These are phyloP conservation scores for Mycena amicta DNA, from an alignment of 768 basidiomycete species.

Conservation along the genomic window DNA sequence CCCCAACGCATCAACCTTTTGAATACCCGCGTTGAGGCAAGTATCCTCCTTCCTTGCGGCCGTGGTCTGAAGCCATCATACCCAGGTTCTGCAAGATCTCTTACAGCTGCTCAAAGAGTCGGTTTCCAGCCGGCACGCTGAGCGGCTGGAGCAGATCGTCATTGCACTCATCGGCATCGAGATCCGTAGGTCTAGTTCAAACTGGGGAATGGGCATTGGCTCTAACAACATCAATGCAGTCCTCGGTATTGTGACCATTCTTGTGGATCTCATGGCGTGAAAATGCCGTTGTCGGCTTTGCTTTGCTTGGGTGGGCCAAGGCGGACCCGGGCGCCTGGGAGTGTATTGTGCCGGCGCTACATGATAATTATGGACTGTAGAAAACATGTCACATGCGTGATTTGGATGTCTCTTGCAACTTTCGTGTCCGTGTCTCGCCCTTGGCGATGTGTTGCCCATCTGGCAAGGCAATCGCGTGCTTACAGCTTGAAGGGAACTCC, in stretches of 20 bases:
- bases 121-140: conserved; percentile 87
- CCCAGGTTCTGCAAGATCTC: conserved; percentile 94
- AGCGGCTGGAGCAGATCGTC: conserved; percentile 90
- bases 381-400: too few relatives aligned
- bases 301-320: too few relatives aligned
- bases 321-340: too few relatives aligned
- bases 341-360: too few relatives aligned
- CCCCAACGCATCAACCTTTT: conserved; percentile 91
- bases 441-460: conserved; percentile 4
- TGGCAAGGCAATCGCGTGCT: background rate
- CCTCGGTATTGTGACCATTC: conserved; percentile 87
- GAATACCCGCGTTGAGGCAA: conserved; percentile 90
- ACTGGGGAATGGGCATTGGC: conserved; percentile 4
- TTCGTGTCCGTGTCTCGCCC: conserved; percentile 6
- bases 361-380: too few relatives aligned
- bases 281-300: too few relatives aligned
- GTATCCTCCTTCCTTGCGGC: conserved; percentile 26
- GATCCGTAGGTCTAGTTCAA: conserved; percentile 69
- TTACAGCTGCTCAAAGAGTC: conserved; percentile 93
- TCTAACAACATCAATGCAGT: conserved; percentile 47
- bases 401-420: conserved; percentile 9
- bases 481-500: conserved; percentile 4
- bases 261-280: conserved; percentile 56
- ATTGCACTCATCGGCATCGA: conserved; percentile 89
- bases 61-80: conserved; percentile 1